A percentile compares a stretch with the other conserved stretches of the same genome.
These are phyloP conservation scores for Kodamaea jinghongensis DNA, from an alignment of 805 yeast genomes.

Conservation along the genomic window DNA sequence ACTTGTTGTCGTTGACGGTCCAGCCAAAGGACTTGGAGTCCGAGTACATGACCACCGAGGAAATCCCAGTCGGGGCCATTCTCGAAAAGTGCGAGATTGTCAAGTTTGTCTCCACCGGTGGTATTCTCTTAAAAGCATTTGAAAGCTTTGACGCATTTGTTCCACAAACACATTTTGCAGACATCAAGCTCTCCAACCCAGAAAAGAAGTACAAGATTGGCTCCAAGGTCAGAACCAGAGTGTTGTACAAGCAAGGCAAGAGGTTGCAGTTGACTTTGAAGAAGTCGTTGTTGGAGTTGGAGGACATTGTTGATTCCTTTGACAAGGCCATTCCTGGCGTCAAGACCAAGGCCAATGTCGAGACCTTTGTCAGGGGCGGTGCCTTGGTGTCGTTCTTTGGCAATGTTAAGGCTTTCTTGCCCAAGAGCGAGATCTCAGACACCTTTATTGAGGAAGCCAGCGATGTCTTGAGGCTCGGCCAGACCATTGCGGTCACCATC, in stretches of 20 bases:
- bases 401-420: slow-evolving; percentile 71
- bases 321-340: slow-evolving; percentile 43
- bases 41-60: slow-evolving; percentile 64
- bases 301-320: slow-evolving; percentile 43
- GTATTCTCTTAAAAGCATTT: slow-evolving; percentile 64
- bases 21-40: slow-evolving; percentile 63
- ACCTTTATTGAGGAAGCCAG: slow-evolving; percentile 74
- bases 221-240: slow-evolving; percentile 71
- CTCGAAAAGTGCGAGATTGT: slow-evolving; percentile 52
- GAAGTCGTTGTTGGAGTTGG: slow-evolving; percentile 73
- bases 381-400: slow-evolving; percentile 85
- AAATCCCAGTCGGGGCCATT: slow-evolving; percentile 72
- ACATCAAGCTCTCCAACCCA: slow-evolving; percentile 79
- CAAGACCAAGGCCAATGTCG: slow-evolving; percentile 71
- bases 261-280: slow-evolving; percentile 69
- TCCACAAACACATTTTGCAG: slow-evolving; percentile 75
- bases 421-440: slow-evolving; percentile 86
- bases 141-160: slow-evolving; percentile 73
- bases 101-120: slow-evolving; percentile 54
- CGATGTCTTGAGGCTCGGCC: slow-evolving; percentile 79
- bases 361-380: slow-evolving; percentile 69
- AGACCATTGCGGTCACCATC: slow-evolving; percentile 72
- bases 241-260: slow-evolving; percentile 50
- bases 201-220: slow-evolving; percentile 91
- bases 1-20: slow-evolving; percentile 62